Base-by-base conservation (phyloP, 2,329 filamentous ascomycete genomes). In the Neofusicoccum sp. region DNA sequence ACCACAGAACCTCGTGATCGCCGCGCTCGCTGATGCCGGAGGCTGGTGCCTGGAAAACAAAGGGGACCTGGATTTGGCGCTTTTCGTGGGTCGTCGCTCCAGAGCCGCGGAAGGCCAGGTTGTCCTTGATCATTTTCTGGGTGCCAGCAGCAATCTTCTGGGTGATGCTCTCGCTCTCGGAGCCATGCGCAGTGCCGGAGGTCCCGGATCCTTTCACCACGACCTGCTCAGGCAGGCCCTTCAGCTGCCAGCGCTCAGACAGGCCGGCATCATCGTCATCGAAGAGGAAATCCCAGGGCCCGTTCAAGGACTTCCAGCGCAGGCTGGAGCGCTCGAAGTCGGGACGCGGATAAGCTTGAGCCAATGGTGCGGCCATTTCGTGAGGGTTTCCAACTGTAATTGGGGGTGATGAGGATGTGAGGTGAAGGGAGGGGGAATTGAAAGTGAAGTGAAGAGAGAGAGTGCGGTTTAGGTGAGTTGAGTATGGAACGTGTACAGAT, bases 1-100 rank as follows among this genome's bases (percentile, higher is more conserved):
- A 90, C 87, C 87, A 90, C 7, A 90, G 71, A 3, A 89, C 84
- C 71, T 89, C 86, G 70, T 90, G 88, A 2, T 86, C 85, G 56
- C 83, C 84, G 61, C 82, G 82, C 37, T 88, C 83, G 64, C 84
- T 80, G 66, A 89, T 84, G 1, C 86, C 86, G 0, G 87, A 89
- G 0, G 87, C 87, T 0, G 83, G 83, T 4, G 83, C 82, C 71
- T 90, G 88, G 68, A 89, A 90, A 1, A 85, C 87, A 66, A 84
- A 90, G 0, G 87, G 87, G 0, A 90, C 86, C 39, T 81, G 78
- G 65, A 90, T 89, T 8, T 80, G 77, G 31, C 79, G 78, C 70
- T 83, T 85, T 11, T 73, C 68, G 64, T 83, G 71, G 11, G 74
- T 75, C 0, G 68, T 66, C 11, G 71, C 65, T 2, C 66, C 67